Base-by-base conservation (phyloP, 202 grass and related monocot genomes). In the Cymbopogon flexuosus region DNA sequence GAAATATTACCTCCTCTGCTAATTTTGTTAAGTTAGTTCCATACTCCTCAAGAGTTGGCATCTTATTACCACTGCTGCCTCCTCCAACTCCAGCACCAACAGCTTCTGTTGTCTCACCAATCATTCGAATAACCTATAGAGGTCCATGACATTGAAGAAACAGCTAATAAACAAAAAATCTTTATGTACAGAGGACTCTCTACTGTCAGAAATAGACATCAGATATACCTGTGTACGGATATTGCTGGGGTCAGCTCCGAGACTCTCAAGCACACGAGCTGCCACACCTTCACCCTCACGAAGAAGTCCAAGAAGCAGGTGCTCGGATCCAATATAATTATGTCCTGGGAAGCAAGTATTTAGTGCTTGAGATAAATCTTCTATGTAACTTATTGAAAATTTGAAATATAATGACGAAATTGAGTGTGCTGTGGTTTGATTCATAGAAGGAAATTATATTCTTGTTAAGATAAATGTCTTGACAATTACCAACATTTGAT, bases 251-350 rank as follows among this genome's bases (percentile, higher is more conserved):
- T 97, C 94, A 75, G 94, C 91, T 87, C 91, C 94, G 60, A 97
- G 91, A 79, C 81, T 94, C 76, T 97, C 91, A 15, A 97, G 89
- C 23, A 97, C 91, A 31, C 87, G 83, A 57, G 89, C 88, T 9
- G 94, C 94, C 7, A 94, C 94, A 88, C 91, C 94, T 81, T 97
- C 91, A 71, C 94, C 94, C 80, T 97, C 94, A 51, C 92, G 85
- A 76, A 94, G 88, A 62, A 97, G 65, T 9, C 94, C 94, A 51
- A 97, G 86, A 52, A 97, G 89, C 66, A 97, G 84, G 62, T 97
- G 94, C 68, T 97, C 94, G 78, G 94, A 90, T 81, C 94, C 94
- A 69, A 97, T 94, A 75, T 97, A 94, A 76, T 97, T 97, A 78
- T 97, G 95, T 14, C 92, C 92, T 97, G 89, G 31, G 80, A 88